These are phyloP conservation scores for Remersonia thermophila DNA, from an alignment of 2,329 filamentous ascomycete species.

Conservation along the genomic window DNA sequence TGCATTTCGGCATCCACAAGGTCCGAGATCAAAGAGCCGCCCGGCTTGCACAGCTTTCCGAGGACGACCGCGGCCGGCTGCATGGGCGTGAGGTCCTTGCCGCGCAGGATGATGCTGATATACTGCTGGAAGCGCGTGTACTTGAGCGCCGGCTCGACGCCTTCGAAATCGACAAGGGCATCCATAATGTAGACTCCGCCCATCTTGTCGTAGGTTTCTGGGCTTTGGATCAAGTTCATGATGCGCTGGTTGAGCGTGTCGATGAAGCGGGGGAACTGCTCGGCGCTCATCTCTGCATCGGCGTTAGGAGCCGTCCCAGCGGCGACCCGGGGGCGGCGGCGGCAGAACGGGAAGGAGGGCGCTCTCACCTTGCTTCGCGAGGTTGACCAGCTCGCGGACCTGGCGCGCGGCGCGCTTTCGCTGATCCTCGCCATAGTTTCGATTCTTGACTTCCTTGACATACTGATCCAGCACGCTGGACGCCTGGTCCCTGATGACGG, in stretches of 20 bases:
- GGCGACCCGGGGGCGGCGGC: too few relatives aligned
- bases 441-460: conserved; percentile 42
- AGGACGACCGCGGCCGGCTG: conserved; percentile 78
- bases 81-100: conserved; percentile 85
- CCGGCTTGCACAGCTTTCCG: conserved; percentile 81
- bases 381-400: conserved; percentile 41
- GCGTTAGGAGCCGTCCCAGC: conserved; percentile 5
- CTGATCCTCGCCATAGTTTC: conserved; percentile 35
- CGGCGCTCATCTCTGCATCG: conserved; percentile 57
- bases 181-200: conserved; percentile 89
- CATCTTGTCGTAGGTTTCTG: conserved; percentile 76
- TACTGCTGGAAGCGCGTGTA: conserved; percentile 90
- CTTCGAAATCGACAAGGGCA: conserved; percentile 89
- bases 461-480: conserved; percentile 43
- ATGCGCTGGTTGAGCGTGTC: conserved; percentile 44
- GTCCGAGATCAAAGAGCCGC: conserved; percentile 87
- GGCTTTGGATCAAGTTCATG: conserved; percentile 62
- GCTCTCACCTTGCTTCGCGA: conserved; percentile 45
- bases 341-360: neutral
- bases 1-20: conserved; percentile 95
- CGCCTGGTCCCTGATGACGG: conserved; percentile 33
- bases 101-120: conserved; percentile 74
- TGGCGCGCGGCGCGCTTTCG: conserved; percentile 41
- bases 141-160: conserved; percentile 84
- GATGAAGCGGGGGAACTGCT: conserved; percentile 57